A percentile compares a stretch with the other conserved stretches of the same genome.
phyloP scores from a whole-genome alignment of 768 basidiomycete genomes.

The Lentinus tigrinus region DNA sequence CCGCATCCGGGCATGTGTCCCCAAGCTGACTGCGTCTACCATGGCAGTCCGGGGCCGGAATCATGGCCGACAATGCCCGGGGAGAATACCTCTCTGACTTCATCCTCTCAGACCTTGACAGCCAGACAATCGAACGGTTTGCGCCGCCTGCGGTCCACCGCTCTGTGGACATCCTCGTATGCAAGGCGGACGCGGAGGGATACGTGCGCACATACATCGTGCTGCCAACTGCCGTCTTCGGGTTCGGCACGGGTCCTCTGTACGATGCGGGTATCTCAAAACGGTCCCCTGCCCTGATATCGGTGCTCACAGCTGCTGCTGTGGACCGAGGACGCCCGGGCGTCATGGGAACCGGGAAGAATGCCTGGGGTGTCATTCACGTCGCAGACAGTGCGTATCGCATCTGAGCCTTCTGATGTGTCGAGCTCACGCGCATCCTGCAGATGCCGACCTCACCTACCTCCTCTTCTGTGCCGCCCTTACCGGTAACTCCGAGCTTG shows the following conservation, averaged over 20 bases:
- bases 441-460: conserved; percentile 43
- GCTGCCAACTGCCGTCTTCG: conserved; percentile 59
- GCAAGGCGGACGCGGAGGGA: conserved; percentile 49
- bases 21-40: not conserved
- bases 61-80: conserved; percentile 42
- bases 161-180: conserved; percentile 46
- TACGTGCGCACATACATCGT: conserved; percentile 54
- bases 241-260: conserved; percentile 46
- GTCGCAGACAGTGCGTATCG: conserved; percentile 39
- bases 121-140: conserved; percentile 45
- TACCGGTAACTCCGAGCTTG: conserved; percentile 13
- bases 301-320: conserved; percentile 46
- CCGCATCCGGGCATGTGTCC: conserved; percentile 21
- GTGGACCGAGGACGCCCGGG: conserved; percentile 45
- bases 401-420: not conserved
- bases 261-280: conserved; percentile 54
- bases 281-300: conserved; percentile 51
- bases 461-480: conserved; percentile 38
- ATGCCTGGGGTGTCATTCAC: conserved; percentile 59
- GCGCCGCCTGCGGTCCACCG: conserved; percentile 47
- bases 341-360: conserved; percentile 52
- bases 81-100: conserved; percentile 39
- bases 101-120: conserved; percentile 51
- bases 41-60: conserved; percentile 30
- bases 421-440: not conserved